These are phyloP conservation scores for Fraxinus greggii DNA, from an alignment of 305 asterid species.

Conservation along the genomic window DNA sequence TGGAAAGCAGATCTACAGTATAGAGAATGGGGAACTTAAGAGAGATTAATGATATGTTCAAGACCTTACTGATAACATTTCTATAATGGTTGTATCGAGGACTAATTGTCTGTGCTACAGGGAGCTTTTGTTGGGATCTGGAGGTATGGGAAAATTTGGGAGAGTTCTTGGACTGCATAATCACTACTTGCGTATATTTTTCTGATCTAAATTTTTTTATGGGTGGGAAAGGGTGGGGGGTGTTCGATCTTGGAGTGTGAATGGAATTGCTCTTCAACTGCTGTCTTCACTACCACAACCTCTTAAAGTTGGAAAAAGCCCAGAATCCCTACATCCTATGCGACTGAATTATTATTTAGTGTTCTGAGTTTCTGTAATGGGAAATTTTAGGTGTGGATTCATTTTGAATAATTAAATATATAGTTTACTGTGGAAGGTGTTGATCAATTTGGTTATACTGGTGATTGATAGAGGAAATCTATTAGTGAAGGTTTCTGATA, in stretches of 20 bases:
- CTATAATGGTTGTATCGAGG: background rate
- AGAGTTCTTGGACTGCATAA: background rate
- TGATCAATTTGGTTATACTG: background rate
- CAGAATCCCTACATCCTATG: background rate
- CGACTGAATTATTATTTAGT: background rate
- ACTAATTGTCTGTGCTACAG: background rate
- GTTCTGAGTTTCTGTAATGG: background rate
- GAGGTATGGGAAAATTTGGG: background rate
- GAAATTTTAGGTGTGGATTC: background rate
- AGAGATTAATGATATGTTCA: background rate
- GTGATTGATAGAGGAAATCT: background rate
- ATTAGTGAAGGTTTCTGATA: background rate
- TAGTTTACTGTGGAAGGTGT: background rate
- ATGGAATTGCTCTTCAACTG: background rate
- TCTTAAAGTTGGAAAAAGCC: background rate
- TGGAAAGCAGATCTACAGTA: background rate
- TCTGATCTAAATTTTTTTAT: background rate
- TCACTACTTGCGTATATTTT: background rate
- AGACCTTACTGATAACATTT: background rate
- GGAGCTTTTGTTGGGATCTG: background rate
- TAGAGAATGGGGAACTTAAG: constrained; percentile 2
- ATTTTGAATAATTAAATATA: background rate
- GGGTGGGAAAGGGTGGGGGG: background rate
- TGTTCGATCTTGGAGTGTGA: background rate
- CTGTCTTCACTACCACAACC: background rate